Evolutionary conservation across 139 green algal species (phyloP).

Genomic region (Eudorina sp.): DNA sequence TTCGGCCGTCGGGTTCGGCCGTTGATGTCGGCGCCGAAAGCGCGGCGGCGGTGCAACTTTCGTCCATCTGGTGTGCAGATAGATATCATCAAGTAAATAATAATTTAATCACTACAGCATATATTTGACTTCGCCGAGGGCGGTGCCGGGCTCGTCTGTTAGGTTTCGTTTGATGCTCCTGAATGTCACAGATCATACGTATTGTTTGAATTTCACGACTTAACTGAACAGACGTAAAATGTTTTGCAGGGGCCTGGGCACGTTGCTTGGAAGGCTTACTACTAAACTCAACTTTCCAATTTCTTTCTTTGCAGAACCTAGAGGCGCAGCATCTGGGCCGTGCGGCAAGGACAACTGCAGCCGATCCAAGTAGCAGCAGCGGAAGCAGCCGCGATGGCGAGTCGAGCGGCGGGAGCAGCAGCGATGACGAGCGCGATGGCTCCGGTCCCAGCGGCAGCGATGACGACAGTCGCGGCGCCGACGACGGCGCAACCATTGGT

Average conservation of each 20-base stretch:
- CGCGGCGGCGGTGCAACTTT: background rate
- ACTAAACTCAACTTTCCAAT: no score
- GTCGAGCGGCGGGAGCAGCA: slow-evolving; percentile 8
- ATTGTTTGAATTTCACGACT: no score
- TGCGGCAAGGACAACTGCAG: background rate
- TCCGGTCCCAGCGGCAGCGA: slow-evolving; percentile 23
- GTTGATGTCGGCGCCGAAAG: background rate
- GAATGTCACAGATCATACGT: no score
- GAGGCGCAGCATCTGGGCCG: slow-evolving; percentile 33
- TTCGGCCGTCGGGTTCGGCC: background rate
- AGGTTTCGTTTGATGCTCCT: no score
- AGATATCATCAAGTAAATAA: no score
- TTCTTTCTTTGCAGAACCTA: slow-evolving; percentile 21
- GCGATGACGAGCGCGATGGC: background rate
- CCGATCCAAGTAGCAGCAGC: slow-evolving; percentile 8
- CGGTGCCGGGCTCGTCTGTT: no score
- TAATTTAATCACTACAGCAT: no score
- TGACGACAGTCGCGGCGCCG: background rate
- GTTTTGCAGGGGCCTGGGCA: no score
- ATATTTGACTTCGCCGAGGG: no score
- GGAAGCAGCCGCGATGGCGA: slow-evolving; percentile 15
- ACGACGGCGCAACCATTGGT: background rate
- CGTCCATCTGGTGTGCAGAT: no score
- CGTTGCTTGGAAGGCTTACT: no score
- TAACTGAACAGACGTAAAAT: no score